Conservation (phyloP, 768 basidiomycete species). For the Podaxis sp. region DNA sequence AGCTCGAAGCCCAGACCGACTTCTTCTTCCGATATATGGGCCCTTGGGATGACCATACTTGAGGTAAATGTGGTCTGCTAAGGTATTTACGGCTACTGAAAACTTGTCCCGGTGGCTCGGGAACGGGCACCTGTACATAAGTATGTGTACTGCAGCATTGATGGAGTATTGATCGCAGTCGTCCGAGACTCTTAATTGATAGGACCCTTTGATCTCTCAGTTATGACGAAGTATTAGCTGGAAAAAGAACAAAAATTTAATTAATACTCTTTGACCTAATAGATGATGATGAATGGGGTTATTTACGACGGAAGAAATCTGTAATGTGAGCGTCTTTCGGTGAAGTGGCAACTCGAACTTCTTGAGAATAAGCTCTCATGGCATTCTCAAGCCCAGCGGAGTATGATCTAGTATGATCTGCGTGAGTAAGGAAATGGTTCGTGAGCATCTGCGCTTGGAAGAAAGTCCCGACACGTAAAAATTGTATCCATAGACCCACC, state of each 20-base stretch:
- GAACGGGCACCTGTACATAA: no score
- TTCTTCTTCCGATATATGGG: slow-evolving; percentile 26
- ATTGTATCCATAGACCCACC: background rate
- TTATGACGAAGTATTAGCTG: background rate
- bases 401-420: background rate
- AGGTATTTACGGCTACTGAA: no score
- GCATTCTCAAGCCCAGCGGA: background rate
- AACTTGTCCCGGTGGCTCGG: no score
- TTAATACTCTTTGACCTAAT: no score
- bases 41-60: slow-evolving; percentile 30
- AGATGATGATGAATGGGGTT: background rate
- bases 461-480: background rate
- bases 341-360: background rate
- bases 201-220: background rate
- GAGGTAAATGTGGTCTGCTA: slow-evolving; percentile 21
- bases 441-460: background rate
- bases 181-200: background rate
- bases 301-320: background rate
- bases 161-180: background rate
- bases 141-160: no score
- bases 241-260: background rate
- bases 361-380: background rate
- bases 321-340: background rate
- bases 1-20: slow-evolving; percentile 15
- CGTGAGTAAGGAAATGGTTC: background rate